These are phyloP conservation scores for Populus deltoides DNA, from an alignment of 345 rosid genomes.

Conservation along the genomic window DNA sequence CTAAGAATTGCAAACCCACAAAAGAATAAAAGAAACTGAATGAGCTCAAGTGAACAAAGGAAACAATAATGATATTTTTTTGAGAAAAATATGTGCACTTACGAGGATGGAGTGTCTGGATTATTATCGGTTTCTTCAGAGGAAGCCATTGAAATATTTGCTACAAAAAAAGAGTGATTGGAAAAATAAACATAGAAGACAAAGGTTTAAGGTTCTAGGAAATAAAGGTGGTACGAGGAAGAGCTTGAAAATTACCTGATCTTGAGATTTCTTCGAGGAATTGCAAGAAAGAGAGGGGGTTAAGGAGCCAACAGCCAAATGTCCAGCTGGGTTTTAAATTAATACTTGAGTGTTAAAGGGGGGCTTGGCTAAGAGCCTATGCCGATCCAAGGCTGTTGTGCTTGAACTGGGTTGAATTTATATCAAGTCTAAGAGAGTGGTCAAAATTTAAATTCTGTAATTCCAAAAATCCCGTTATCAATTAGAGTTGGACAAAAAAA, in stretches of 20 bases:
- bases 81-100: neutral
- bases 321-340: neutral
- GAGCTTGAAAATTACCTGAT: neutral
- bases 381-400: neutral
- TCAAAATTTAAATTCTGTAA: neutral
- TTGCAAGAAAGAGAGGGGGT: neutral
- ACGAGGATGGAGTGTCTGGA: conserved; percentile 12
- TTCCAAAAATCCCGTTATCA: neutral
- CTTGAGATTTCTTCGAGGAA: neutral
- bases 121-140: conserved; percentile 12
- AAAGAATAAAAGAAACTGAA: neutral
- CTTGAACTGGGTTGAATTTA: neutral
- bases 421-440: neutral
- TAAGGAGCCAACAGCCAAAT: neutral
- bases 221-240: neutral
- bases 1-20: conserved; percentile 6
- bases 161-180: neutral
- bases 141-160: conserved; percentile 5
- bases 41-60: neutral
- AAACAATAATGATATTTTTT: neutral
- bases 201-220: neutral
- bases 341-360: neutral
- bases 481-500: neutral
- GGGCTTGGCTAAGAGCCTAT: neutral
- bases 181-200: neutral